A percentile compares a stretch with the other conserved stretches of the same genome.
These are phyloP conservation scores for Backusella mclennaniae DNA, from an alignment of 192 early-diverging fungal genomes.

Conservation along the genomic window DNA sequence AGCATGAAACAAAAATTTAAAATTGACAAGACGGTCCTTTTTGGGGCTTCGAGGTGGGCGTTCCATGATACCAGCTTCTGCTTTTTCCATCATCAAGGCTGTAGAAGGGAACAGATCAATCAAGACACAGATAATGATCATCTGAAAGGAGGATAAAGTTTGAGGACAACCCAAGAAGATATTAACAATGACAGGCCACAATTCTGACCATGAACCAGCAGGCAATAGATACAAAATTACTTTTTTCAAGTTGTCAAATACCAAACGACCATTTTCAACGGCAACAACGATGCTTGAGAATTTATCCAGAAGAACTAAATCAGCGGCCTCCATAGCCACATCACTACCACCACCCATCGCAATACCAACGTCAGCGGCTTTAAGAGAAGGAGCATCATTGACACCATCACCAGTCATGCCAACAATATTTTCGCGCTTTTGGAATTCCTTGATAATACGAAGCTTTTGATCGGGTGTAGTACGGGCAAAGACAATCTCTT, in stretches of 20 bases:
- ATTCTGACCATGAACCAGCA: conserved; percentile 72
- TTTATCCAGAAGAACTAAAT: conserved; percentile 64
- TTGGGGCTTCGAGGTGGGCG: conserved; percentile 69
- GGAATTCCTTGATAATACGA: conserved; percentile 76
- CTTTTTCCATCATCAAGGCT: conserved; percentile 72
- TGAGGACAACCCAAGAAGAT: conserved; percentile 81
- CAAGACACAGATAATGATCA: conserved; percentile 69
- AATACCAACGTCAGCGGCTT: conserved; percentile 83
- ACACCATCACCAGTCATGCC: conserved; percentile 92
- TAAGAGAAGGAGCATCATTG: conserved; percentile 91
- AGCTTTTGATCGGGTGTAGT: conserved; percentile 83
- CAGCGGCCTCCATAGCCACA: conserved; percentile 67
- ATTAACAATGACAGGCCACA: conserved; percentile 74
- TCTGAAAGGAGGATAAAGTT: conserved; percentile 76
- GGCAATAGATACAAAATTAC: conserved; percentile 83
- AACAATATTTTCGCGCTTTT: conserved; percentile 66
- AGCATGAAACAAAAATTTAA: conserved; percentile 67
- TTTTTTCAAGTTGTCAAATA: conserved; percentile 88
- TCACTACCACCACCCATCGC: conserved; percentile 86
- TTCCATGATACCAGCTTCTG: conserved; percentile 75
- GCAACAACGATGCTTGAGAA: conserved; percentile 68
- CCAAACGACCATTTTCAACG: conserved; percentile 77
- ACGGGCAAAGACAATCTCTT: conserved; percentile 79
- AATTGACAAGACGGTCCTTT: conserved; percentile 65
- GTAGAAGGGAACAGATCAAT: conserved; percentile 65